Evolutionary conservation across 108 stramenopile genomes (phyloP).

Genomic region (Nitzschia sp.): DNA sequence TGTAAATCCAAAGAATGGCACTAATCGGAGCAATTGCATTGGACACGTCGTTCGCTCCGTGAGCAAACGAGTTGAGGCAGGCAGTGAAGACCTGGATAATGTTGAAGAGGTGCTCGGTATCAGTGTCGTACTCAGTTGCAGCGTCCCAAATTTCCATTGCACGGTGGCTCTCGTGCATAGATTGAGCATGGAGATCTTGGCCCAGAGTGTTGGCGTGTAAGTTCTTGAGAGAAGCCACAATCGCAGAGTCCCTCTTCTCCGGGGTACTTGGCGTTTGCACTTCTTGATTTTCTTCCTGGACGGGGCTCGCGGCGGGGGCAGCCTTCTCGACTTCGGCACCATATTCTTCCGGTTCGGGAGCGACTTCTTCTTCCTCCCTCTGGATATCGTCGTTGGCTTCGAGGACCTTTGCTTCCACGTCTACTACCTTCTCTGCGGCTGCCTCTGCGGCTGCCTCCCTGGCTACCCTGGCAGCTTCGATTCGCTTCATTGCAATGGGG

Average conservation of each 20-base stretch:
- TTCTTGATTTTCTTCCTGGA: neutral
- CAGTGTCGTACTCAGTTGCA: constrained; percentile 45
- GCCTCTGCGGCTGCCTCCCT: neutral
- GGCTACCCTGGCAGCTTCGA: constrained; percentile 10
- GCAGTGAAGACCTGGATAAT: constrained; percentile 81
- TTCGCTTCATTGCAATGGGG: constrained; percentile 28
- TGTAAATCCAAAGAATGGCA: constrained; percentile 58
- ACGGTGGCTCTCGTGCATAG: constrained; percentile 26
- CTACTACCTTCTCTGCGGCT: neutral
- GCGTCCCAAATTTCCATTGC: constrained; percentile 61
- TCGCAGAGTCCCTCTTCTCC: neutral
- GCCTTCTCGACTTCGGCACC: neutral
- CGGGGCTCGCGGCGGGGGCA: too few species aligned
- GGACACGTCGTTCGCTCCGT: constrained; percentile 80
- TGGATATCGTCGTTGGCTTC: neutral
- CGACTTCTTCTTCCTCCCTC: neutral
- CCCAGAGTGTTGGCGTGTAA: constrained; percentile 13
- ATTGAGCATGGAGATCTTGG: constrained; percentile 31
- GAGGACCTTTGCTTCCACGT: neutral
- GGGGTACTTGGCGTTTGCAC: neutral
- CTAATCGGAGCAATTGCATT: constrained; percentile 73
- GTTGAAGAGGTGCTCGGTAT: constrained; percentile 56
- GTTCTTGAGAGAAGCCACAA: neutral
- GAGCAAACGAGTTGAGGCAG: constrained; percentile 62
- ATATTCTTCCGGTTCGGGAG: neutral